Base-by-base conservation (phyloP, 129 eudicot species). In the Glebionis coronaria region DNA sequence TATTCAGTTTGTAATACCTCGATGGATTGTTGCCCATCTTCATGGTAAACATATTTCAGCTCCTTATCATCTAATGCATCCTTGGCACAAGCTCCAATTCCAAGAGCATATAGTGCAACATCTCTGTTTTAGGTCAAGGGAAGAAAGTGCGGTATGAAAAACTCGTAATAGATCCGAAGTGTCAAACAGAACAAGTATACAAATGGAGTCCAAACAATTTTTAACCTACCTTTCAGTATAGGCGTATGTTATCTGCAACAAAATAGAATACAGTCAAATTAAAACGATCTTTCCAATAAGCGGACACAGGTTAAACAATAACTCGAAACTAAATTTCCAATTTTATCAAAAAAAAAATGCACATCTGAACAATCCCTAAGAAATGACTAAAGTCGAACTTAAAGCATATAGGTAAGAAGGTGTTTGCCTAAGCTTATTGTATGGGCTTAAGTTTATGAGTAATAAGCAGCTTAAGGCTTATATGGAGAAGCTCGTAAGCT, bases 21-120 rank as follows among this genome's bases (percentile, higher is more conserved):
- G 58, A 94, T 82, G 65, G 73, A 72, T 76, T 94, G 78, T 71
- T 93, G 98, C 15, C 98, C 98, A 77, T 82, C 84, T 63, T 80
- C 82, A 83, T 94, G 97, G 73, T 94, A 94, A 67, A 89, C 82
- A 72, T 84, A 94, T 65, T 87, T 87, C 68, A 89, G 95, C 74
- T 94, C 99, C 68, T 86, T 75, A 47, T 78, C 79, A 73, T 94
- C 97, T 47, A 89, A 64, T 9, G 97, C 95, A 71, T 89, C 87
- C 68, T 65, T 81, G 9, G 83, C 82, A 62, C 99, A 94, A 54
- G 93, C 95, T 67, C 99, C 99, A 55, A 94, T 80, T 25, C 99
- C 99, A 35, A 94, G 90, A 25, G 99, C 99, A 54, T 94, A 94
- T 12, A 94, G 29, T 23, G 99, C 92, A 50, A 78, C 97, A 76